Base-by-base conservation (phyloP, 257 asterid species). In the Solanum pinnatisectum region DNA sequence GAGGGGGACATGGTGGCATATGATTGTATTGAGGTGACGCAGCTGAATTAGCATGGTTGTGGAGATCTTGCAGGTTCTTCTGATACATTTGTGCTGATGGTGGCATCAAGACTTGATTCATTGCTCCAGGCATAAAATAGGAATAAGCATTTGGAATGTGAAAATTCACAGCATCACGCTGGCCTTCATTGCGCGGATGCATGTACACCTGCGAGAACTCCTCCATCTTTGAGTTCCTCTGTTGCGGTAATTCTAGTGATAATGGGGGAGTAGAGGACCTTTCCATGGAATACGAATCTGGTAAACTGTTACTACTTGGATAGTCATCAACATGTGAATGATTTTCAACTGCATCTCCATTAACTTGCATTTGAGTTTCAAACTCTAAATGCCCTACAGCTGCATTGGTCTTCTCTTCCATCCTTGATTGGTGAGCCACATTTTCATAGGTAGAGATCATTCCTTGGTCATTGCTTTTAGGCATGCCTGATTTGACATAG, bases 401-500 rank as follows among this genome's bases (percentile, higher is more conserved):
- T 46, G 71, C 59, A 63, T 87, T 33, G 37, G 78, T 73, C 88
- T 93, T 89, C 89, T 90, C 92, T 25, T 87, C 87, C 36, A 67
- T 37, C 49, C 85, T 90, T 88, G 87, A 67, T 10, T 87, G 91
- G 88, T 73, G 90, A 37, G 91, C 85, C 72, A 87, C 79, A 82
- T 84, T 91, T 85, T 90, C 95, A 37, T 39, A 85, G 83, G 88
- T 33, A 32, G 90, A 71, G 85, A 89, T 87, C 7, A 89, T 83
- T 83, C 71, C 93, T 10, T 88, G 95, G 88, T 33, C 79, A 90
- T 88, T 90, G 92, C 88, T 89, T 86, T 86, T 94, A 72, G 93
- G 93, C 18, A 90, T 83, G 93, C 85, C 90, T 86, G 98, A 92
- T 91, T 96, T 97, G 90, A 97, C 96, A 56, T 97, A 97, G 42